Evolutionary conservation across 2,329 filamentous ascomycete genomes (phyloP).

Genomic region (Chaetomiaceae sp.): DNA sequence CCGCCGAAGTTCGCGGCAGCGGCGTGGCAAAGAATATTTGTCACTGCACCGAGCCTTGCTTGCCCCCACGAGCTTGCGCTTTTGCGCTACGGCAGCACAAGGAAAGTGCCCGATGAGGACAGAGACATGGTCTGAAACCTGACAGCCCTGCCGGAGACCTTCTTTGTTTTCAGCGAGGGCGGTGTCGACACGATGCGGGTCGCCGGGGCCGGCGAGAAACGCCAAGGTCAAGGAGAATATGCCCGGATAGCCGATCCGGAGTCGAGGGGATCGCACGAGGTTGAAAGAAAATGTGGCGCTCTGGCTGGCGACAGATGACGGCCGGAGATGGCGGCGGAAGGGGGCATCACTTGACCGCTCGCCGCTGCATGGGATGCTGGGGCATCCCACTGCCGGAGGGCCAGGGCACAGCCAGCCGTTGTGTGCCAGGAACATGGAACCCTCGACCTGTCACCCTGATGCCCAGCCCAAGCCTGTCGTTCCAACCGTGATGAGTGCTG

Average conservation of each 20-base stretch:
- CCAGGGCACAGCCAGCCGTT: slow-evolving; percentile 13
- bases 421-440: slow-evolving; percentile 22
- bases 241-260: neutral
- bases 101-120: slow-evolving; percentile 37
- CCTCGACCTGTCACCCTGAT: slow-evolving; percentile 39
- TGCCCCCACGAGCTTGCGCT: slow-evolving; percentile 36
- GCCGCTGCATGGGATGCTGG: slow-evolving; percentile 8
- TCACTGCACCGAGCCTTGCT: slow-evolving; percentile 36
- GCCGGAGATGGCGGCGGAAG: slow-evolving; percentile 12
- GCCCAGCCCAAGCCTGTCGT: slow-evolving; percentile 30
- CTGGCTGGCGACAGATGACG: slow-evolving; percentile 23
- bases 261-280: slow-evolving; percentile 17
- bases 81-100: slow-evolving; percentile 36
- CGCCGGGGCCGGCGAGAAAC: neutral
- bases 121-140: slow-evolving; percentile 21
- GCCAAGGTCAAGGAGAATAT: neutral
- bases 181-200: slow-evolving; percentile 1
- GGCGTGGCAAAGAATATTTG: slow-evolving; percentile 37
- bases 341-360: slow-evolving; percentile 17
- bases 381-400: slow-evolving; percentile 12
- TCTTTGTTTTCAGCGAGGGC: slow-evolving; percentile 15
- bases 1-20: slow-evolving; percentile 29
- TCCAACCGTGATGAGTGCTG: slow-evolving; percentile 35
- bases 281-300: slow-evolving; percentile 28
- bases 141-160: neutral